Evolutionary conservation across 2,329 filamentous ascomycete genomes (phyloP).

Genomic region (Botrytis byssoidea): DNA sequence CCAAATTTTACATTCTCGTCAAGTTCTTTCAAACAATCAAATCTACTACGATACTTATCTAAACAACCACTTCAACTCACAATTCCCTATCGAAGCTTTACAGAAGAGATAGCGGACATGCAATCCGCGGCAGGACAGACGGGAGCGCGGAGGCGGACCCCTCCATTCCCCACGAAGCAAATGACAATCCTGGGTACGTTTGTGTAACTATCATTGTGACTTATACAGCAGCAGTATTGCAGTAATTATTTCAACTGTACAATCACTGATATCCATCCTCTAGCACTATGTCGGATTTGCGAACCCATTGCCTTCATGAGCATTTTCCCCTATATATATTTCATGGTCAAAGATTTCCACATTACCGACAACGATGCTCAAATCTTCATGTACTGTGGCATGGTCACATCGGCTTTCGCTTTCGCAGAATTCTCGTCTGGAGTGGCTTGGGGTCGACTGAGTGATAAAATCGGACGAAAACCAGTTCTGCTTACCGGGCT

Average conservation of each 20-base stretch:
- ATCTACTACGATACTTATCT: background rate
- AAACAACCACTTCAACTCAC: background rate
- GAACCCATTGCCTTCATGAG: slow-evolving; percentile 99
- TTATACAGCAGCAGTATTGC: background rate
- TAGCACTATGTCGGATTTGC: slow-evolving; percentile 91
- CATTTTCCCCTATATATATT: slow-evolving; percentile 97
- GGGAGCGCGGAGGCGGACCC: slow-evolving; percentile 39
- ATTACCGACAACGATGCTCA: slow-evolving; percentile 75
- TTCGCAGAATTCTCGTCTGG: slow-evolving; percentile 93
- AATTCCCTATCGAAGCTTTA: slow-evolving; percentile 20
- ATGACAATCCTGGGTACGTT: slow-evolving; percentile 54
- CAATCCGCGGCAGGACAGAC: slow-evolving; percentile 31
- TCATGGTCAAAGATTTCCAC: slow-evolving; percentile 91
- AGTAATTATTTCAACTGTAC: background rate
- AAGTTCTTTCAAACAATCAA: background rate
- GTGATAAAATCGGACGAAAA: slow-evolving; percentile 88
- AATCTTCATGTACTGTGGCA: slow-evolving; percentile 89
- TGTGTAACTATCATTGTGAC: slow-evolving; percentile 8
- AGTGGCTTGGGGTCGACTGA: slow-evolving; percentile 88
- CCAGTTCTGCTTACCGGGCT: slow-evolving; percentile 89
- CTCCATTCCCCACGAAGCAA: slow-evolving; percentile 46
- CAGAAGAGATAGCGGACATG: slow-evolving; percentile 22
- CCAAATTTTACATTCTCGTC: slow-evolving; percentile 4
- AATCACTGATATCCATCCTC: background rate
- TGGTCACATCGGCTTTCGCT: slow-evolving; percentile 95